phyloP scores from a whole-genome alignment of 176 grass and related monocot species.

The Raddia guianensis region DNA sequence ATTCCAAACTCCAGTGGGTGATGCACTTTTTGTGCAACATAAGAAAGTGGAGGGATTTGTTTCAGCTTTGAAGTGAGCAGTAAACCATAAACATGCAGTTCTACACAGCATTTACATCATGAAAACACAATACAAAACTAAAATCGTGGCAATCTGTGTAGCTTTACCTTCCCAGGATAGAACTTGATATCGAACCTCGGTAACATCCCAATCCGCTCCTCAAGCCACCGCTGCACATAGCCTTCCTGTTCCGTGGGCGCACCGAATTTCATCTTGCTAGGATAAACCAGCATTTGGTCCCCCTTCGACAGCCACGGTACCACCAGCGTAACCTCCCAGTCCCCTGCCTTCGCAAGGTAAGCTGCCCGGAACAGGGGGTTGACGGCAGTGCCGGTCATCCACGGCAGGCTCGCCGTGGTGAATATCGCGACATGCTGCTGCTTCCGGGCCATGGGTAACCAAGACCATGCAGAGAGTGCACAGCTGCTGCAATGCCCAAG shows the following conservation, averaged over 20 bases:
- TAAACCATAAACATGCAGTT: slow-evolving; percentile 17
- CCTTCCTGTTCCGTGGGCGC: slow-evolving; percentile 67
- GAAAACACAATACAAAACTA: slow-evolving; percentile 20
- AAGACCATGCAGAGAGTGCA: slow-evolving; percentile 22
- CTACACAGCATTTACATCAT: slow-evolving; percentile 1
- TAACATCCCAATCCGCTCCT: slow-evolving; percentile 63
- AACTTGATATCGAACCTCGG: slow-evolving; percentile 72
- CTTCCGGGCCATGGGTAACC: slow-evolving; percentile 54
- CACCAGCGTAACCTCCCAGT: slow-evolving; percentile 73
- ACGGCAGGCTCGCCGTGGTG: slow-evolving; percentile 89
- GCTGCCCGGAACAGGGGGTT: slow-evolving; percentile 92
- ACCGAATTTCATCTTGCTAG: slow-evolving; percentile 79
- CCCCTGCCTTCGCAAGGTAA: slow-evolving; percentile 72
- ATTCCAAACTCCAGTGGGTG: background rate
- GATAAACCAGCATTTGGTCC: slow-evolving; percentile 88
- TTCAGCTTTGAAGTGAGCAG: background rate
- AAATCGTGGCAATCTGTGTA: background rate
- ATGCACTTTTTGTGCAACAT: background rate
- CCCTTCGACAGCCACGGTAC: slow-evolving; percentile 82
- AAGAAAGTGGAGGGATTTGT: background rate
- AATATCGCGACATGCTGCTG: slow-evolving; percentile 78
- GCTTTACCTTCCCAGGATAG: slow-evolving; percentile 87
- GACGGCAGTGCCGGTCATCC: slow-evolving; percentile 96
- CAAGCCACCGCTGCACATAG: slow-evolving; percentile 77
- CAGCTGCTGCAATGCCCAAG: slow-evolving; percentile 44